Percentiles rank a stretch among this genome's conserved stretches.
Conservation (phyloP, 139 green algal species). For the Micractinium sp. region DNA sequence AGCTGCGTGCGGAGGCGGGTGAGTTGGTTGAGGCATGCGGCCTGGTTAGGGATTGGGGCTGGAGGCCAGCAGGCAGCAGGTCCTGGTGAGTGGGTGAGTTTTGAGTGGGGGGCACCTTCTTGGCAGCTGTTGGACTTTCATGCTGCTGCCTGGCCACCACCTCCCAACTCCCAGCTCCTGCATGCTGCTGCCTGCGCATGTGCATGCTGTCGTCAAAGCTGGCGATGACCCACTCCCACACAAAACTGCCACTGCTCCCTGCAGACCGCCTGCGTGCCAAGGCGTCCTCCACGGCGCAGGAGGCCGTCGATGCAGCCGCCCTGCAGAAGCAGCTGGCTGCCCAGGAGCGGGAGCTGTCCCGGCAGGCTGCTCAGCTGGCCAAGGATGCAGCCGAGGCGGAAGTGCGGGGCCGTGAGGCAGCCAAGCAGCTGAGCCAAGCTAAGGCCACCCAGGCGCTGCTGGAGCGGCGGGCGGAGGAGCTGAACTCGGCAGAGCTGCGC, state of each 20-base stretch:
- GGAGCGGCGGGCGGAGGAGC: slow-evolving; percentile 33
- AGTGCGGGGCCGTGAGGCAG: slow-evolving; percentile 16
- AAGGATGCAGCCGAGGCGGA: slow-evolving; percentile 34
- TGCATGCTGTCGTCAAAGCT: not conserved
- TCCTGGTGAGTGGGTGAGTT: too few species aligned
- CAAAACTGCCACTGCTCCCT: too few species aligned
- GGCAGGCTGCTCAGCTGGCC: slow-evolving; percentile 28
- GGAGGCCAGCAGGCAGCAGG: too few species aligned
- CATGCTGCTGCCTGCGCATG: not conserved
- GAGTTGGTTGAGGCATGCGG: not conserved
- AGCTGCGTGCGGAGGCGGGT: slow-evolving; percentile 37
- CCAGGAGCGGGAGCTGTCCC: slow-evolving; percentile 40
- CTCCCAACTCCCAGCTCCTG: not conserved
- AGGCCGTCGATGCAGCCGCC: slow-evolving; percentile 6
- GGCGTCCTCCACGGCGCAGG: not conserved
- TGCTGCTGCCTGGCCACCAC: too few species aligned
- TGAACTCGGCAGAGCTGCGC: slow-evolving; percentile 18
- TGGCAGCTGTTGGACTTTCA: too few species aligned
- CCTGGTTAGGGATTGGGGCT: too few species aligned
- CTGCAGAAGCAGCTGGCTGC: slow-evolving; percentile 41
- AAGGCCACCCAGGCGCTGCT: slow-evolving; percentile 17
- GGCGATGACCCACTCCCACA: not conserved
- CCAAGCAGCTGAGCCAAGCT: slow-evolving; percentile 26
- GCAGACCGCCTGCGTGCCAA: slow-evolving; percentile 34
- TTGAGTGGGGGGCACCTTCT: too few species aligned